phyloP scores from a whole-genome alignment of 371 early-diverging fungal genomes.

The Mortierella sp. region DNA sequence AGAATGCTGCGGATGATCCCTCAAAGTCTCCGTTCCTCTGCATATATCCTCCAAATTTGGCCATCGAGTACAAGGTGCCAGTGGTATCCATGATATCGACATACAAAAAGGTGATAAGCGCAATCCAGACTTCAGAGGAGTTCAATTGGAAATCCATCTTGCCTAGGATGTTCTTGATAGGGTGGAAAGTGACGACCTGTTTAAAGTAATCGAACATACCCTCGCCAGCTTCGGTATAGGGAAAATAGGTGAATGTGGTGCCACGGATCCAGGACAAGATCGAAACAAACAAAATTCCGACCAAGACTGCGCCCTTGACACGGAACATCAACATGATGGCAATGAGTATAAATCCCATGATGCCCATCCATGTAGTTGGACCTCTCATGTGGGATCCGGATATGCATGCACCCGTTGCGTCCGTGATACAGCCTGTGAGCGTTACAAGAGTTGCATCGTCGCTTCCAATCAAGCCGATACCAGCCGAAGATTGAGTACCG shows the following conservation, averaged over 20 bases:
- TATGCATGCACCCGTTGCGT: slow-evolving; percentile 64
- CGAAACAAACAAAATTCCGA: slow-evolving; percentile 77
- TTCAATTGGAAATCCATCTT: slow-evolving; percentile 73
- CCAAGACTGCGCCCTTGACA: slow-evolving; percentile 77
- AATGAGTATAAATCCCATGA: slow-evolving; percentile 80
- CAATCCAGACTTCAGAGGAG: slow-evolving; percentile 77
- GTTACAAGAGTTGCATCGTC: slow-evolving; percentile 76
- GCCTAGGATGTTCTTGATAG: slow-evolving; percentile 68
- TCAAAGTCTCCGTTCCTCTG: slow-evolving; percentile 83
- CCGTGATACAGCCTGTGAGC: slow-evolving; percentile 70
- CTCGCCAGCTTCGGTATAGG: slow-evolving; percentile 73
- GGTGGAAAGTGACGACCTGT: slow-evolving; percentile 75
- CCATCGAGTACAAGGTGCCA: slow-evolving; percentile 85
- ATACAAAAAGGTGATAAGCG: slow-evolving; percentile 83
- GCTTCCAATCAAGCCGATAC: slow-evolving; percentile 78
- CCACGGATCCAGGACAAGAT: slow-evolving; percentile 78
- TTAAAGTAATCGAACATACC: slow-evolving; percentile 78
- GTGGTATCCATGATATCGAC: slow-evolving; percentile 87
- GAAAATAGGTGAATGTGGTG: slow-evolving; percentile 80
- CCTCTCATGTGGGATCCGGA: slow-evolving; percentile 71
- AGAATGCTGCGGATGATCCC: slow-evolving; percentile 78
- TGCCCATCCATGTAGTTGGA: slow-evolving; percentile 79
- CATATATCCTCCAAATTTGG: slow-evolving; percentile 84
- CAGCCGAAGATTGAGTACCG: slow-evolving; percentile 81
- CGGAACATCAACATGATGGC: slow-evolving; percentile 71